Base-by-base conservation (phyloP, 208 protist species). In the Blastocrithidia nonstop region DNA sequence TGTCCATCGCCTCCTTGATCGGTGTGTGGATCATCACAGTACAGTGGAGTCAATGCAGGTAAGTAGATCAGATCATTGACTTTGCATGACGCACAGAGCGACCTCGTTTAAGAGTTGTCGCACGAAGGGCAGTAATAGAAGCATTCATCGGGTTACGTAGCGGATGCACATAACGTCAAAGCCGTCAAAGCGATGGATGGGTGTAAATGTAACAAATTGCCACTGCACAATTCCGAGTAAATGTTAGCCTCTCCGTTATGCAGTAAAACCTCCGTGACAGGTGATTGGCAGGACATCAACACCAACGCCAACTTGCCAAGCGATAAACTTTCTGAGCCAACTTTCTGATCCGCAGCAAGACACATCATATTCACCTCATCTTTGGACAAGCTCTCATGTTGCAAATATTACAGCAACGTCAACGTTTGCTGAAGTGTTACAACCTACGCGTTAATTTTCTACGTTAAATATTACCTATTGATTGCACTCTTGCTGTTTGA, bases 271-370 rank as follows among this genome's bases (percentile, higher is more conserved):
- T 62, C 50, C 20, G 36, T 48, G 17, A 33, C 54, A 11, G 49
- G 58, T 7, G 47, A 45, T 45, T 88, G 57, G 33, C 60, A 73
- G 16, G 61, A 65, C 48, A 83, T 64, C 17, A 83, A 62, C 39
- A 78, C 53, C 21, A 81, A 55, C 20, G 72, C 69, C 36, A 83
- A 68, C 54, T 88, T 88, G 28, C 72, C 78, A 50, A 76, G 71
- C 13, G 72, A 68, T 4, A 78, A 51, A 28, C 50, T 75, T 41
- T 77, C 66, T 26, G 66, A 80, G 21, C 61, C 61, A 23, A 80
- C 58, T 48, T 78, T 88, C 37, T 76, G 60, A 25, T 78, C 62
- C 8, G 72, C 78, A 0, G 78, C 54, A 16, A 75, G 70, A 57
- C 72, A 88, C 61, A 88, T 68, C 39, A 81, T 68, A 45, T 72